Evolutionary conservation across 106 monocot species (phyloP), one percentile per base, ranked within the genome.

Genomic region (Hemerocallis citrina): DNA sequence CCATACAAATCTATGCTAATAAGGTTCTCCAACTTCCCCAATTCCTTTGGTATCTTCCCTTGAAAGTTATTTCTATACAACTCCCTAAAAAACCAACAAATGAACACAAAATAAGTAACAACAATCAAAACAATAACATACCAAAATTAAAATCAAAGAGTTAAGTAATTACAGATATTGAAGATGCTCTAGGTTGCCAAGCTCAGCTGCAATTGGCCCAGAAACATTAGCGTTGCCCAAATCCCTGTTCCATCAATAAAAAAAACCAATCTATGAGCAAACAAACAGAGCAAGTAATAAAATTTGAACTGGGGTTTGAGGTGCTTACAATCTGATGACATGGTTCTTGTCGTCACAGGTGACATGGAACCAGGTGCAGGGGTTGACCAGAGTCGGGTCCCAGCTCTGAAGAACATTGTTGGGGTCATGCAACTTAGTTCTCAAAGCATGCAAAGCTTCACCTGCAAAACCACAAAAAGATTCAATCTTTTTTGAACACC

Each of bases 291-390:
- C 36, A 60, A 23, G 40, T 29, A 47, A 39, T 11, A 55, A 34
- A 33, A 34, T 28, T 8, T 16, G 29, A 41, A 57, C n/a, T n/a
- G n/a, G n/a, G n/a, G n/a, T n/a, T n/a, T n/a, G 37, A 45, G 16
- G 1, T 17, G 15, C 78, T 33, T 55, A 94, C 94, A 94, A 75
- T 60, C 94, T 82, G 35, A 94, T 83, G 50, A 94, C 94, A 25
- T 68, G 84, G 76, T 75, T 89, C 69, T 69, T 59, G 24, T 69
- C 64, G 61, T 94, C 76, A 69, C 90, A 90, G 64, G 90, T 89
- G 70, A 94, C 77, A 33, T 94, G 93, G 67, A 89, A 94, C 89
- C 93, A 94, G 45, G 89, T 94, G 77, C 89, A 94, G 33, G 93
- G 93, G 77, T 89, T 89, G 45, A 94, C 85, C 41, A 93, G 85